Evolutionary conservation across 2,329 filamentous ascomycete genomes (phyloP).

Genomic region (Diaporthe capsici): DNA sequence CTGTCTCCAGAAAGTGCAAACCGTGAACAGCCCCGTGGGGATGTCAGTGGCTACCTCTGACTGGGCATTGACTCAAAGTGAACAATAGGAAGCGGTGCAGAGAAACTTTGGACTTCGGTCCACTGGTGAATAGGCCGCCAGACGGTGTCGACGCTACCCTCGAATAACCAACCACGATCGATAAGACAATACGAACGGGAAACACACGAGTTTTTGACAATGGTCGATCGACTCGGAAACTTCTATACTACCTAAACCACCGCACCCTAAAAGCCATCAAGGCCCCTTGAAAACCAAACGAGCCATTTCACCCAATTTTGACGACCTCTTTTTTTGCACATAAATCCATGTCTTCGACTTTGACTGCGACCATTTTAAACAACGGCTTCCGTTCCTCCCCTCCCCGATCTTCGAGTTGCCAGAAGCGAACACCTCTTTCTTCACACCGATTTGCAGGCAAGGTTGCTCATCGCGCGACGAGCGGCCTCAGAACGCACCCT

Average conservation of each 20-base stretch:
- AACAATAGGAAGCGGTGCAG: conserved; percentile 33
- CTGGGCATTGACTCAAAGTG: conserved; percentile 39
- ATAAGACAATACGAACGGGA: conserved; percentile 34
- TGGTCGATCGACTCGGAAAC: conserved; percentile 25
- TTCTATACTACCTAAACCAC: conserved; percentile 5
- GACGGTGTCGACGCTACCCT: conserved; percentile 1
- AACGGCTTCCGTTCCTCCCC: conserved; percentile 38
- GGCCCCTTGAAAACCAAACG: conserved; percentile 10
- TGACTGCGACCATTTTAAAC: conserved; percentile 35
- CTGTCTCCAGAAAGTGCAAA: conserved; percentile 20
- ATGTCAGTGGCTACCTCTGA: conserved; percentile 22
- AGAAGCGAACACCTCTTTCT: conserved; percentile 17
- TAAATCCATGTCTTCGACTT: conserved; percentile 41
- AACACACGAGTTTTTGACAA: not conserved
- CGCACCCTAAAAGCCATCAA: conserved; percentile 6
- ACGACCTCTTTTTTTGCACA: not conserved
- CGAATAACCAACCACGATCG: conserved; percentile 30
- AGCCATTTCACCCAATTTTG: not conserved
- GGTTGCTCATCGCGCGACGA: not conserved
- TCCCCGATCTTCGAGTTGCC: conserved; percentile 31
- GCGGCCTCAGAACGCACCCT: conserved; percentile 19
- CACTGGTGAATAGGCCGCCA: conserved; percentile 7
- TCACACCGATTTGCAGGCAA: conserved; percentile 10
- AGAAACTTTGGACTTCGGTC: not conserved
- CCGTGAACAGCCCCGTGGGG: conserved; percentile 21